A percentile compares a stretch with the other conserved stretches of the same genome.
phyloP scores from a whole-genome alignment of 2,329 filamentous ascomycete genomes.

The Stagonosporopsis cucurbitacearum region DNA sequence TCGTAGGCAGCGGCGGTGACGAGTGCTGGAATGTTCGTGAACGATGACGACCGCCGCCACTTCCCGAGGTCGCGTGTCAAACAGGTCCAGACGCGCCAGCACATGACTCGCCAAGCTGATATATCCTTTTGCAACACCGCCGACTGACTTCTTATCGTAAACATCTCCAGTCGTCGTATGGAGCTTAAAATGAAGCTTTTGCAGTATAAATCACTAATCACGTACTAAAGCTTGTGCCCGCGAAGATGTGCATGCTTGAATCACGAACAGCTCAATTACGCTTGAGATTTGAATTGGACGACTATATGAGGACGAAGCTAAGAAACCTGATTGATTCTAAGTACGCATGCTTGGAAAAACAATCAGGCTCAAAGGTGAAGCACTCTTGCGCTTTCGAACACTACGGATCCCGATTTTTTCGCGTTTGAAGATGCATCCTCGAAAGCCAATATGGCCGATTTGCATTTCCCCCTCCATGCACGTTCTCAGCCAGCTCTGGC shows the following conservation, averaged over 20 bases:
- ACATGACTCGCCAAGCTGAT: conserved; percentile 23
- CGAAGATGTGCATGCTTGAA: background rate
- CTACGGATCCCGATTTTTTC: background rate
- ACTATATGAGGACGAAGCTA: background rate
- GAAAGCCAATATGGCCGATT: background rate
- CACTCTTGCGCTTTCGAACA: background rate
- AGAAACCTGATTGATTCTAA: background rate
- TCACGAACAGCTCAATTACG: background rate
- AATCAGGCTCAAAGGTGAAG: background rate
- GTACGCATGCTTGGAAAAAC: background rate
- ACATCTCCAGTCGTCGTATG: background rate
- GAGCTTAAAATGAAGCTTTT: background rate
- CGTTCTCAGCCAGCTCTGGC: background rate
- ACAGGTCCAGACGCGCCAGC: conserved; percentile 28
- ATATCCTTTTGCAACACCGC: background rate
- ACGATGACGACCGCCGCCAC: conserved; percentile 21
- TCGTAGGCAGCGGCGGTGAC: conserved; percentile 16
- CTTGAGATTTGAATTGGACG: background rate
- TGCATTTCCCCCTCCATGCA: background rate
- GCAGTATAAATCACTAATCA: background rate
- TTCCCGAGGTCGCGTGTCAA: conserved; percentile 8
- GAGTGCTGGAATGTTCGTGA: conserved; percentile 18
- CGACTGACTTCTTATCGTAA: background rate
- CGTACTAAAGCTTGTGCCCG: too few species aligned
- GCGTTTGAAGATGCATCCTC: background rate